Conservation (phyloP, 1,284 basidiomycete genomes). For the Psilocybe mexicana region DNA sequence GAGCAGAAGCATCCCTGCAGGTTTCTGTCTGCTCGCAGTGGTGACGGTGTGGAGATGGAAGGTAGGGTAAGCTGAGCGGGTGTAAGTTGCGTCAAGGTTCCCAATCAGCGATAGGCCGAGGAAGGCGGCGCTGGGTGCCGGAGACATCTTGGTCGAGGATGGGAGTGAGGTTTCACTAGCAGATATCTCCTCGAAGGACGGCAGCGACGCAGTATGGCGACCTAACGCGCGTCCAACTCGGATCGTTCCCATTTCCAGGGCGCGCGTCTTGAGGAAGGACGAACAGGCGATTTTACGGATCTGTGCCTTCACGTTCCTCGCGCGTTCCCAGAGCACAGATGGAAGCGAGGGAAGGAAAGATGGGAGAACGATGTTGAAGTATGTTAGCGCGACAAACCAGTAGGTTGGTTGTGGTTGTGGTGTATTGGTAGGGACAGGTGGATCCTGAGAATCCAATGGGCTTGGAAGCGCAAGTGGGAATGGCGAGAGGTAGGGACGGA, state of each 20-base stretch:
- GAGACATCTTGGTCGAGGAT: constrained; percentile 19
- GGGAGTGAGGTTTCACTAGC: neutral
- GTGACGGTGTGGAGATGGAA: constrained; percentile 41
- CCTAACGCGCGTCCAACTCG: constrained; percentile 37
- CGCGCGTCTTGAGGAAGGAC: constrained; percentile 39
- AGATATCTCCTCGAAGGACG: neutral
- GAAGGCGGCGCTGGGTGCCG: constrained; percentile 39
- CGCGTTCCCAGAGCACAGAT: constrained; percentile 46
- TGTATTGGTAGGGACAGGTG: constrained; percentile 14
- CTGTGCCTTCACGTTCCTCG: constrained; percentile 40
- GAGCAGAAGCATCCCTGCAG: constrained; percentile 46
- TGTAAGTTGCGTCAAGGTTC: constrained; percentile 53
- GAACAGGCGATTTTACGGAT: constrained; percentile 41
- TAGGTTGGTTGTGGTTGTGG: constrained; percentile 31
- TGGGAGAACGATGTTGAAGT: constrained; percentile 53
- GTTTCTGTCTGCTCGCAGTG: constrained; percentile 49
- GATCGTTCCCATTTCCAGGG: constrained; percentile 39
- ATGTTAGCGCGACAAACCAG: constrained; percentile 50
- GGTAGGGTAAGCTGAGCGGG: constrained; percentile 36
- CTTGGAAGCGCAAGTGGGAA: neutral
- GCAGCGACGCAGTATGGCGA: constrained; percentile 15
- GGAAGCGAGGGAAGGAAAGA: constrained; percentile 38
- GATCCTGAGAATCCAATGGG: too few relatives aligned
- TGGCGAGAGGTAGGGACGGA: constrained; percentile 38
- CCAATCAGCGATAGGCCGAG: constrained; percentile 55